Base-by-base conservation (phyloP, 441 rosid genomes). In the Syzygium syzygioides region DNA sequence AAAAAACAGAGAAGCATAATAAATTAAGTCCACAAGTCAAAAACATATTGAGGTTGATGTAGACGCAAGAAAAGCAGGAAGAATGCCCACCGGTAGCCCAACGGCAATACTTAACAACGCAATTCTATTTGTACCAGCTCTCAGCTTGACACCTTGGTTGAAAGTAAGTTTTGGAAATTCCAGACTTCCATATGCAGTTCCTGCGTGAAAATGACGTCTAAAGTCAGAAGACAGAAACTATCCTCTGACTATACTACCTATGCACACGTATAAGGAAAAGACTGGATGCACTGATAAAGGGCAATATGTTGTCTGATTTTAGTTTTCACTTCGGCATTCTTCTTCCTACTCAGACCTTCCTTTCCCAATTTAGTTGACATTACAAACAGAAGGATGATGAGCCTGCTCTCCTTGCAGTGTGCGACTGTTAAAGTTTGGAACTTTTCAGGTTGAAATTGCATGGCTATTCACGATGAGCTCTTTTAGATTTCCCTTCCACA, bases 71-170 rank as follows among this genome's bases (percentile, higher is more conserved):
- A 86, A 90, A 60, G 89, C 68, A 83, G 86, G 86, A 53, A 86
- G 90, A 93, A 9, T 64, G 30, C 87, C 62, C 87, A 98, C 99
- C 94, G 99, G 99, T 86, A 98, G 98, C 80, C 99, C 99, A 91
- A 98, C 99, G 2, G 89, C 89, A n/a, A 87, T 87, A 48, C 89
- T 87, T 28, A 87, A 62, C 48, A 79, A 85, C 14, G 89, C 80
- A 64, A 87, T 87, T 57, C 83, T 87, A 85, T 87, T 87, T 48
- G 32, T 15, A 79, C 89, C 89, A 41, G 86, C 85, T 79, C 86
- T 79, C 23, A 87, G 89, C 34, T 79, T 87, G n/a, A 87, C 86
- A 45, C 89, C 84, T 87, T 87, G 66, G 32, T 85, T 19, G 56
- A 87, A 87, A 54, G 89, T 23, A 12, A 87, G 86, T 71, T 87